Evolutionary conservation across 371 early-diverging fungal genomes (phyloP).

Genomic region (Cokeromyces recurvatus): DNA sequence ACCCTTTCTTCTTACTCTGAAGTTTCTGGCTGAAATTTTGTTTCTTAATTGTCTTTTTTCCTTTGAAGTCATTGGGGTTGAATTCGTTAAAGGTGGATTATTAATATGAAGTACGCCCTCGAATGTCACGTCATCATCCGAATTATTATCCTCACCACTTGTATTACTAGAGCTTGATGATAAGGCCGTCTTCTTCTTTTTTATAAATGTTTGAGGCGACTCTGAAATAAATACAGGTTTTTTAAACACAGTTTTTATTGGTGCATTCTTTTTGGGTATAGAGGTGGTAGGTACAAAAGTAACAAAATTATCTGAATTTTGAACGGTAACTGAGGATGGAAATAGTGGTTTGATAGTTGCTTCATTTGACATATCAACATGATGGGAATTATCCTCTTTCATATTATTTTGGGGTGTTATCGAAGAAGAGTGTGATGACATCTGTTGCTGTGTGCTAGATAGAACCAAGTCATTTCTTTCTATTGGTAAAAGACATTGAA

Average conservation of each 20-base stretch:
- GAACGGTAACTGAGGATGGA: no score
- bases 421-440: no score
- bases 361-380: no score
- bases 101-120: no score
- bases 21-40: conserved; percentile 86
- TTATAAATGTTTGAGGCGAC: conserved; percentile 12
- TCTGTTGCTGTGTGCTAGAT: no score
- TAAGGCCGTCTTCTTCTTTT: conserved; percentile 20
- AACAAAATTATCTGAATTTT: conserved; percentile 15
- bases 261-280: not conserved
- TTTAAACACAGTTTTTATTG: conserved; percentile 12
- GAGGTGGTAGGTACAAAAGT: conserved; percentile 4
- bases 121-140: conserved; percentile 14
- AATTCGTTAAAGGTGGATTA: no score
- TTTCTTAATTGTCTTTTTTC: conserved; percentile 84
- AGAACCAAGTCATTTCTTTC: no score
- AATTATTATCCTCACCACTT: conserved; percentile 12
- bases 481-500: no score
- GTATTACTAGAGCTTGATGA: no score
- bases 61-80: conserved; percentile 52
- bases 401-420: no score
- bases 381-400: no score
- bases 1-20: conserved; percentile 85
- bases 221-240: conserved; percentile 21
- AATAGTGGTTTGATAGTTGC: no score